Evolutionary conservation across 1,139 yeast genomes (phyloP).

Genomic region (Geotrichum cucujoidarum): DNA sequence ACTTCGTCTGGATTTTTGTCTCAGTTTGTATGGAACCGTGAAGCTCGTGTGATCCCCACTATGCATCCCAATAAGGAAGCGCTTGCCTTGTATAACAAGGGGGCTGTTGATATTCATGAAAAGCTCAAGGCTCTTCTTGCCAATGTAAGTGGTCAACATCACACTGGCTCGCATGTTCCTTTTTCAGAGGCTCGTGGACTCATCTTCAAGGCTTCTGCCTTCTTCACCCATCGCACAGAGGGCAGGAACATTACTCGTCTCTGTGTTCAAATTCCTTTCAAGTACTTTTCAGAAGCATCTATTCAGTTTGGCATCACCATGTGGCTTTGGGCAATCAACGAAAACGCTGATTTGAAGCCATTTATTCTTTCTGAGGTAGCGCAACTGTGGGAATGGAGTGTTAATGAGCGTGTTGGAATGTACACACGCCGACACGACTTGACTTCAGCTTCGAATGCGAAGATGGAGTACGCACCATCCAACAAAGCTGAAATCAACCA

Average conservation of each 20-base stretch:
- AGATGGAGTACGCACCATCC: conserved; percentile 89
- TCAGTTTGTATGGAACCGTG: conserved; percentile 66
- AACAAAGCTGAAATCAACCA: conserved; percentile 57
- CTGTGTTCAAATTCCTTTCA: conserved; percentile 65
- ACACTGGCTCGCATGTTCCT: conserved; percentile 2
- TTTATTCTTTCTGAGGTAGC: conserved; percentile 66
- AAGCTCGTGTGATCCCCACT: conserved; percentile 20
- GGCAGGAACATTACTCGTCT: conserved; percentile 26
- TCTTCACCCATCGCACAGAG: conserved; percentile 23
- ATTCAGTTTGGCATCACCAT: conserved; percentile 66
- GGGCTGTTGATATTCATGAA: conserved; percentile 15
- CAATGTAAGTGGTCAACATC: conserved; percentile 2
- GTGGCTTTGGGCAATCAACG: conserved; percentile 80
- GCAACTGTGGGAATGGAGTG: conserved; percentile 62
- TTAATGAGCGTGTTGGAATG: conserved; percentile 57
- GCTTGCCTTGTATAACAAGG: conserved; percentile 15
- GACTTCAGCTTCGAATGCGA: conserved; percentile 56
- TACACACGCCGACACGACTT: conserved; percentile 58
- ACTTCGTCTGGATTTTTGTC: conserved; percentile 71
- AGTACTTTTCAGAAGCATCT: conserved; percentile 52
- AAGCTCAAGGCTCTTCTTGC: conserved; percentile 4
- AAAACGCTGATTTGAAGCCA: conserved; percentile 53
- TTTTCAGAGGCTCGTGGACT: conserved; percentile 30
- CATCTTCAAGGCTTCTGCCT: conserved; percentile 31
- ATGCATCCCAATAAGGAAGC: conserved; percentile 14